These are phyloP conservation scores for Aspergillus ibericus DNA, from an alignment of 2,329 filamentous ascomycete genomes.

Conservation along the genomic window DNA sequence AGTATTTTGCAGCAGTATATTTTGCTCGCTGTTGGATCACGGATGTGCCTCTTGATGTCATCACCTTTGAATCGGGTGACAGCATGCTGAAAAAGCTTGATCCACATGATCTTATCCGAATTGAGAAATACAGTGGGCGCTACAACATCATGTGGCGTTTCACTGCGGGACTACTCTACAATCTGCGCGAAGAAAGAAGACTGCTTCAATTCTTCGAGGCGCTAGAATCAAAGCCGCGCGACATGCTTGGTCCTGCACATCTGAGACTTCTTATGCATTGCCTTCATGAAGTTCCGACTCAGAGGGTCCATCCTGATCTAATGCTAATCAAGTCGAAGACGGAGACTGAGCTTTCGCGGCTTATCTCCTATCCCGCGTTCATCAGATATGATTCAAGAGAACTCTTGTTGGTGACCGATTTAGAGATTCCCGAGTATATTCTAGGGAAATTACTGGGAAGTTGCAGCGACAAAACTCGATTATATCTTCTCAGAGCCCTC, in stretches of 20 bases:
- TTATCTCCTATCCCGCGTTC: too few relatives aligned
- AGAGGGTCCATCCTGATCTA: too few relatives aligned
- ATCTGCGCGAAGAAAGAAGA: slow-evolving; percentile 3
- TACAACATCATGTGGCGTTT: slow-evolving; percentile 48
- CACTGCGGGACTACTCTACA: slow-evolving; percentile 38
- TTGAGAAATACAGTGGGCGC: slow-evolving; percentile 41
- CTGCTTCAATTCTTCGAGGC: slow-evolving; percentile 28
- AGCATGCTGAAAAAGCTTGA: too few relatives aligned
- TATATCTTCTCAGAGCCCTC: too few relatives aligned
- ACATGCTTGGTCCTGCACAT: slow-evolving; percentile 39
- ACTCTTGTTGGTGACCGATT: too few relatives aligned
- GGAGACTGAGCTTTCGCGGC: too few relatives aligned
- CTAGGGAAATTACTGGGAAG: too few relatives aligned
- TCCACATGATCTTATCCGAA: slow-evolving; percentile 26
- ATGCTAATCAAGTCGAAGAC: too few relatives aligned
- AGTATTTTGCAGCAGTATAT: slow-evolving; percentile 45
- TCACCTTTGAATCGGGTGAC: neutral
- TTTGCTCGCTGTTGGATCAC: slow-evolving; percentile 36
- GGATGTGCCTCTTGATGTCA: neutral
- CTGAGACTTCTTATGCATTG: slow-evolving; percentile 43
- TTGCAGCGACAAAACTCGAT: too few relatives aligned
- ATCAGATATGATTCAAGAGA: too few relatives aligned
- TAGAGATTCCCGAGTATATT: too few relatives aligned
- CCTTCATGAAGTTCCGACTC: slow-evolving; percentile 18
- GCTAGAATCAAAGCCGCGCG: slow-evolving; percentile 35